Base-by-base conservation (phyloP, 2,329 filamentous ascomycete genomes). In the Chaetomiaceae sp. region DNA sequence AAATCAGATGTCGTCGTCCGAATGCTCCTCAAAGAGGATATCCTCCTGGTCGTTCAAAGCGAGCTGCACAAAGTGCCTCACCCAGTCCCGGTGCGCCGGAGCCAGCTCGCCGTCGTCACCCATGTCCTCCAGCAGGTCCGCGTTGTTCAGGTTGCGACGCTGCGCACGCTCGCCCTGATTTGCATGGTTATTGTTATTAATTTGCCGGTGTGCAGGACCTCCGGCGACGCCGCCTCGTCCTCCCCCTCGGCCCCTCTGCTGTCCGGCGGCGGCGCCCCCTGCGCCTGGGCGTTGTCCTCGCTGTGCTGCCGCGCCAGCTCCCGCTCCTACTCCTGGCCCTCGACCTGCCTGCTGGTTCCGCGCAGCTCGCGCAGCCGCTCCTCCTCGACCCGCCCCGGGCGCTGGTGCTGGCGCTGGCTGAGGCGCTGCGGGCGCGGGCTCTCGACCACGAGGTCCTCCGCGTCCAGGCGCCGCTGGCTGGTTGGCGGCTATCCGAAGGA, bases 21-120 rank as follows among this genome's bases (percentile, higher is more conserved):
- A 73, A 43, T 75, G 73, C 43, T 74, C 73, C 48, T 70, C 65
- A 44, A 73, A 68, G 23, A 71, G 52, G 14, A 68, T 59, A 59
- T 79, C 72, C 62, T 81, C 77, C 55, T 74, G 67, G 57, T 81
- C 77, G 30, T 74, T 66, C 47, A 80, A 67, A 3, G 77, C 77
- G 58, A 78, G 70, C 62, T 73, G 72, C 43, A 81, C 75, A 60
- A 81, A 80, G 48, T 72, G 70, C 42, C 76, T 70, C 39, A 81
- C 67, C 77, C 77, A 81, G 30, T 73, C 76, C 55, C 70, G 70
- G 51, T 79, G 71, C 17, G 62, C 65, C n/a, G 70, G 67, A 56
- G 78, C 68, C 44, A 79, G 65, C 45, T 64, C 69, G 33, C 21
- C 41, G 17, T 44, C 51, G 4, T 17, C 50, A n/a, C 35, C 19